These are phyloP conservation scores for Paxillus ammoniavirescens DNA, from an alignment of 768 basidiomycete species.

Conservation along the genomic window DNA sequence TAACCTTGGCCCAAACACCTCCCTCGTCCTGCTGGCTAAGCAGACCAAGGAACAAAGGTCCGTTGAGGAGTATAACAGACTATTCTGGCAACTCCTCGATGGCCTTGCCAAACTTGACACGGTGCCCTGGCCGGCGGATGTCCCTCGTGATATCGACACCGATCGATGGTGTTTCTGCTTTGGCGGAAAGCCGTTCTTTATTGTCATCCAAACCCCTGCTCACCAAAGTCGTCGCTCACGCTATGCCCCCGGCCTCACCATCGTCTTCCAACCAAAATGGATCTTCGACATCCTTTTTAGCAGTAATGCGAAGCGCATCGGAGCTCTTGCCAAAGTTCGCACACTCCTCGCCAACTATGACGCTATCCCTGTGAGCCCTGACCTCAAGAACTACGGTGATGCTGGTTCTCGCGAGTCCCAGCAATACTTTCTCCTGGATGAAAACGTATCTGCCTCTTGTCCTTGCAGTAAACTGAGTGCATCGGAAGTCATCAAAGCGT, in stretches of 20 bases:
- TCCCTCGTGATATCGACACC: constrained; percentile 21
- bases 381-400: constrained; percentile 23
- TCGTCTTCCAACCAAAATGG: constrained; percentile 26
- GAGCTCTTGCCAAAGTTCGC: constrained; percentile 18
- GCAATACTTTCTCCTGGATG: constrained; percentile 23
- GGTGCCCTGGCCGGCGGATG: constrained; percentile 13
- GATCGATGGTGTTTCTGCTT: constrained; percentile 23
- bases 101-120: constrained; percentile 16
- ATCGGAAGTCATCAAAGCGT: constrained; percentile 4
- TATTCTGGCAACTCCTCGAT: constrained; percentile 22
- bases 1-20: constrained; percentile 20
- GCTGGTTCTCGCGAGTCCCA: constrained; percentile 18
- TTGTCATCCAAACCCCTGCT: constrained; percentile 19
- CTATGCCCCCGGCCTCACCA: constrained; percentile 16
- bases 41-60: constrained; percentile 8
- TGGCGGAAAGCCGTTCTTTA: constrained; percentile 19
- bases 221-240: constrained; percentile 22
- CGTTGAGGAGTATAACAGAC: constrained; percentile 16
- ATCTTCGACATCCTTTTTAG: constrained; percentile 23
- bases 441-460: constrained; percentile 18
- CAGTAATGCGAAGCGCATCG: constrained; percentile 15
- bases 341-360: constrained; percentile 17
- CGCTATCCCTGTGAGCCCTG: constrained; percentile 20
- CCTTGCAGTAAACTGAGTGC: constrained; percentile 11
- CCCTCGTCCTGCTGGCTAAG: constrained; percentile 17